Percentiles rank a stretch among this genome's conserved stretches.
These are phyloP conservation scores for Phytopythium helicoides DNA, from an alignment of 352 stramenopile genomes.

Conservation along the genomic window DNA sequence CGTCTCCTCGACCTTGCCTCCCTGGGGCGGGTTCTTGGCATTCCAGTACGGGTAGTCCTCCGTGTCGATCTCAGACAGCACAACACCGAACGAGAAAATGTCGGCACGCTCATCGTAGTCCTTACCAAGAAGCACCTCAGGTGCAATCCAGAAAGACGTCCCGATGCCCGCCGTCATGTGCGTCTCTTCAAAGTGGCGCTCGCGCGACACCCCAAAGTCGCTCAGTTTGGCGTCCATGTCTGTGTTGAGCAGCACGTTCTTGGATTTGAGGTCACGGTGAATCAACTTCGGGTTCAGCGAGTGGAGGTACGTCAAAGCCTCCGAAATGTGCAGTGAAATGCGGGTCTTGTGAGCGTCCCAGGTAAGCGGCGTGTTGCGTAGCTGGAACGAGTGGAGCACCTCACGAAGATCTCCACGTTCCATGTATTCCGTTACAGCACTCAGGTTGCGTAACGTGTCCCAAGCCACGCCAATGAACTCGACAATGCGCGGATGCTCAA, in stretches of 20 bases:
- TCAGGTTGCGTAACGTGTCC: constrained; percentile 54
- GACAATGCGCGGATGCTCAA: constrained; percentile 60
- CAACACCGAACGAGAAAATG: constrained; percentile 53
- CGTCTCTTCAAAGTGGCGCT: constrained; percentile 53
- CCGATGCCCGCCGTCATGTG: constrained; percentile 71
- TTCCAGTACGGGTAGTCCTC: constrained; percentile 68
- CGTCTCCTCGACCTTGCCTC: constrained; percentile 47
- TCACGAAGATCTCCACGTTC: constrained; percentile 64
- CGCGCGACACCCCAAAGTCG: constrained; percentile 71
- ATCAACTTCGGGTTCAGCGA: constrained; percentile 60
- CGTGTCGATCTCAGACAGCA: constrained; percentile 55
- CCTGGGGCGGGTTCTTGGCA: constrained; percentile 41
- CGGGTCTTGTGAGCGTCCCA: constrained; percentile 53
- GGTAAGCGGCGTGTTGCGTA: constrained; percentile 35
- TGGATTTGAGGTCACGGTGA: constrained; percentile 45
- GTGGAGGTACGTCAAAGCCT: constrained; percentile 65
- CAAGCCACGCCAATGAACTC: constrained; percentile 69
- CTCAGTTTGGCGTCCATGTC: constrained; percentile 73
- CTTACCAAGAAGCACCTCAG: constrained; percentile 55
- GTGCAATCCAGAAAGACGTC: constrained; percentile 73
- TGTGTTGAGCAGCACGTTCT: constrained; percentile 33
- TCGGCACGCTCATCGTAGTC: constrained; percentile 56
- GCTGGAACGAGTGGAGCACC: constrained; percentile 47
- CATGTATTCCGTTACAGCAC: constrained; percentile 71
- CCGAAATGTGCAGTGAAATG: constrained; percentile 53